These are phyloP conservation scores for Colletotrichum ledebouriae DNA, from an alignment of 2,329 filamentous ascomycete species.

Conservation along the genomic window DNA sequence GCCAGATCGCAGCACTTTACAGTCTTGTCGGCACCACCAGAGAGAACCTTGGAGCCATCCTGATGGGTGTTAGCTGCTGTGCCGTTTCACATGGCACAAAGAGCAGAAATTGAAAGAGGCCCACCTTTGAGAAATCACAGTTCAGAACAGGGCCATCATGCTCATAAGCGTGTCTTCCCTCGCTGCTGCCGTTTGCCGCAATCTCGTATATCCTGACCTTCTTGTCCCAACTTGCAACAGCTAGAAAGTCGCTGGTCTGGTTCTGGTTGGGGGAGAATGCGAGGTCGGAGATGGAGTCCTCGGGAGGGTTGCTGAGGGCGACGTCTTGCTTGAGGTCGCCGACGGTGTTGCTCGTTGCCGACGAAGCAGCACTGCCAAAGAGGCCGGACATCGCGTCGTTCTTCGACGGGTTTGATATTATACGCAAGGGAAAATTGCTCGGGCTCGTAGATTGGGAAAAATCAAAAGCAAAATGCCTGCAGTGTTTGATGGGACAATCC, in stretches of 20 bases:
- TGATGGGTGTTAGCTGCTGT: constrained; percentile 54
- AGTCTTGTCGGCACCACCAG: constrained; percentile 90
- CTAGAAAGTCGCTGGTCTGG: constrained; percentile 79
- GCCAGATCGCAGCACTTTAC: constrained; percentile 89
- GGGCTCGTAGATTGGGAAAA: neutral
- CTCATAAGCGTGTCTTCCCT: constrained; percentile 88
- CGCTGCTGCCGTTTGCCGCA: constrained; percentile 79
- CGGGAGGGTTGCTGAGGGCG: constrained; percentile 80
- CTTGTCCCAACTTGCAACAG: constrained; percentile 96
- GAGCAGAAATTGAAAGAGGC: constrained; percentile 47
- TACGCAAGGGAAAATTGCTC: neutral
- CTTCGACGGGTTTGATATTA: constrained; percentile 3
- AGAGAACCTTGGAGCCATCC: constrained; percentile 92
- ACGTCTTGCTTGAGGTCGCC: constrained; percentile 95
- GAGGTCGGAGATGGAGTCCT: constrained; percentile 91
- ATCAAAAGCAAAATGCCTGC: neutral
- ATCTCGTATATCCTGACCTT: constrained; percentile 98
- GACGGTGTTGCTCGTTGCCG: constrained; percentile 76
- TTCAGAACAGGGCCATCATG: constrained; percentile 88
- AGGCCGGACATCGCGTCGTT: constrained; percentile 71
- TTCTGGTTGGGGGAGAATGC: constrained; percentile 78
- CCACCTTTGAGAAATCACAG: constrained; percentile 89
- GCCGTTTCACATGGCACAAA: neutral
- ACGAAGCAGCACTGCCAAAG: constrained; percentile 67
- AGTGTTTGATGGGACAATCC: neutral